phyloP scores from a whole-genome alignment of 495 filamentous ascomycete genomes.

The Filosporella fistucella region DNA sequence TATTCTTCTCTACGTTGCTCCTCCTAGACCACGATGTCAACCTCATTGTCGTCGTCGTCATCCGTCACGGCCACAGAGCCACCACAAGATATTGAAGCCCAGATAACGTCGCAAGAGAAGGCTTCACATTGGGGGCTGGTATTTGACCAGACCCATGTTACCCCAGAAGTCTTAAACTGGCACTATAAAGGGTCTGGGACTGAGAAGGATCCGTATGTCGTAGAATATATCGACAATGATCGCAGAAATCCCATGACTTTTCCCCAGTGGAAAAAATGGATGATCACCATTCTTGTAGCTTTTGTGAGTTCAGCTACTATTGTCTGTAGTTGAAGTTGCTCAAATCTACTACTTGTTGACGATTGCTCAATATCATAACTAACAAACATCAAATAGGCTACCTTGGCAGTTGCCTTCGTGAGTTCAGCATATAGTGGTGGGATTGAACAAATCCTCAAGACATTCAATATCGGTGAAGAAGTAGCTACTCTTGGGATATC shows the following conservation, averaged over 20 bases:
- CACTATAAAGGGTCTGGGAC: slow-evolving; percentile 68
- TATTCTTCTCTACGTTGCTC: neutral
- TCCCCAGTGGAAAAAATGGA: slow-evolving; percentile 60
- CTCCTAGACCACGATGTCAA: neutral
- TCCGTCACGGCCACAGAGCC: slow-evolving; percentile 4
- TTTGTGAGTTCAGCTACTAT: slow-evolving; percentile 25
- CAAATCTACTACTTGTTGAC: neutral
- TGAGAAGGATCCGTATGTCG: slow-evolving; percentile 67
- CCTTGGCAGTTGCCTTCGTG: slow-evolving; percentile 71
- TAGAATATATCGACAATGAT: slow-evolving; percentile 75
- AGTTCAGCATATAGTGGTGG: slow-evolving; percentile 76
- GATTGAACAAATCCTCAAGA: slow-evolving; percentile 51
- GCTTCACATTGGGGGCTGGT: slow-evolving; percentile 20
- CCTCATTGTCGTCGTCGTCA: slow-evolving; percentile 1
- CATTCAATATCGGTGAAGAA: slow-evolving; percentile 57
- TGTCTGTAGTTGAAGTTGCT: neutral
- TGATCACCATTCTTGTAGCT: slow-evolving; percentile 60
- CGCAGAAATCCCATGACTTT: slow-evolving; percentile 69
- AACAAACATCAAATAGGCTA: slow-evolving; percentile 43
- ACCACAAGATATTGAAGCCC: slow-evolving; percentile 13
- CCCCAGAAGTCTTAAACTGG: slow-evolving; percentile 17
- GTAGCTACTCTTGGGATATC: slow-evolving; percentile 69
- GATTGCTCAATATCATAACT: neutral
- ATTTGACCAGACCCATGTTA: slow-evolving; percentile 19
- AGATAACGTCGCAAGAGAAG: slow-evolving; percentile 3